Base-by-base conservation (phyloP, 2,329 filamentous ascomycete species). In the Biscogniauxia mediterranea region DNA sequence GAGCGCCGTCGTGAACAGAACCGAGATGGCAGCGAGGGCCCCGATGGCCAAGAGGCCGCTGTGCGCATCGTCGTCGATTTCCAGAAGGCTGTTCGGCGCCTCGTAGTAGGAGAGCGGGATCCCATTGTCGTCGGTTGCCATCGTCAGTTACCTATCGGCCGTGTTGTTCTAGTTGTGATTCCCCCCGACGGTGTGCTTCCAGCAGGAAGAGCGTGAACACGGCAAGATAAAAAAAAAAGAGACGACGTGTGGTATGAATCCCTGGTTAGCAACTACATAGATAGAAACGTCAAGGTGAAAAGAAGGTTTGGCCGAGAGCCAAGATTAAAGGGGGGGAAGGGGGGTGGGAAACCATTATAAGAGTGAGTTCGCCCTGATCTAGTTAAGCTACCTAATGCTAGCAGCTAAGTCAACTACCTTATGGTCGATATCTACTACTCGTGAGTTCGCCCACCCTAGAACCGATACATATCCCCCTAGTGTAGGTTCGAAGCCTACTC, bases 1-100 rank as follows among this genome's bases (percentile, higher is more conserved):
- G 1, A 84, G 75, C 9, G 69, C 67, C 4, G 75, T 62, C 2
- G 81, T 79, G 21, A 78, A 74, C 19, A 79, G 50, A 61, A 81
- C 78, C 11, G 81, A 83, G 7, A 83, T 61, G 50, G 81, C 74
- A 17, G 77, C 81, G 25, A 83, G 69, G 26, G 71, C 66, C 23
- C 80, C 76, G 59, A 84, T 77, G 17, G 79, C 78, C 28, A 74
- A 73, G 9, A 83, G 72, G 66, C 80, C 81, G 20, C 54, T 60
- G 17, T 66, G 62, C 1, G 49, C 61, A n/a, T 50, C 4, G 20
- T 52, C 38, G 50, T 58, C 56, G 66, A 70, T 70, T 17, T 57
- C 53, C 38, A 61, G 17, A 15, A 70, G 62, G 38, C 68, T 70
- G 54, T 69, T 59, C 1, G 68, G 68, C 28, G 54, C 13, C 55